Evolutionary conservation across 2,329 filamentous ascomycete species (phyloP), one percentile per base, ranked within the genome.

Genomic region (Aspergillus sp.): DNA sequence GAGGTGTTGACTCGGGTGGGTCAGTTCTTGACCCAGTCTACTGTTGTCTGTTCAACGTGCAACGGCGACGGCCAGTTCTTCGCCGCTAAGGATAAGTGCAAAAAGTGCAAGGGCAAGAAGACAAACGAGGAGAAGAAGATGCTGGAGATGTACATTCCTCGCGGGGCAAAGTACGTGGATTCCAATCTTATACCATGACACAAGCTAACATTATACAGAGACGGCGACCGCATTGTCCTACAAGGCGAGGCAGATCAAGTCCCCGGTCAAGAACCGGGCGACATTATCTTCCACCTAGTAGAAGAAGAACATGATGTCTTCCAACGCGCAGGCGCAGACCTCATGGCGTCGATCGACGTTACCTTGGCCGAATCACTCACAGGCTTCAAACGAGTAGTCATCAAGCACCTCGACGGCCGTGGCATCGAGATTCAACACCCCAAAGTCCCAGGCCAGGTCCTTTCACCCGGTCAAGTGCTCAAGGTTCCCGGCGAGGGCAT

Each of bases 11-110:
- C 91, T 62, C 91, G 93, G 72, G 86, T 98, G 65, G 94, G 93
- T 0, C 92, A 93, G 22, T 93, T 93, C 62, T 83, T 97, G 65
- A 91, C 92, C 31, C 90, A 92, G 72, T 89, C 92, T 71, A 87
- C 89, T 7, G 87, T 93, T 43, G 79, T 89, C 41, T 99, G 95
- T 78, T 89, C 90, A 71, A 89, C 90, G 71, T 99, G 95, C 79
- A 85, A 89, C 63, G 94, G 93, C 38, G 86, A 88, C n/a, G 95
- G 95, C 6, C 88, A 89, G 73, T 88, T 93, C 73, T 96, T 89
- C 81, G 94, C 94, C 78, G 92, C 97, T 74, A 98, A 98, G 83
- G 95, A 99, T 74, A 92, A 92, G 75, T 99, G 95, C 84, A 97
- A 96, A 84, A 97, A 95, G 83, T 99, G 95, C 87, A 98, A 98